Evolutionary conservation across 2,329 filamentous ascomycete genomes (phyloP), one percentile per base, ranked within the genome.

Genomic region (Achaetomium macrosporum): DNA sequence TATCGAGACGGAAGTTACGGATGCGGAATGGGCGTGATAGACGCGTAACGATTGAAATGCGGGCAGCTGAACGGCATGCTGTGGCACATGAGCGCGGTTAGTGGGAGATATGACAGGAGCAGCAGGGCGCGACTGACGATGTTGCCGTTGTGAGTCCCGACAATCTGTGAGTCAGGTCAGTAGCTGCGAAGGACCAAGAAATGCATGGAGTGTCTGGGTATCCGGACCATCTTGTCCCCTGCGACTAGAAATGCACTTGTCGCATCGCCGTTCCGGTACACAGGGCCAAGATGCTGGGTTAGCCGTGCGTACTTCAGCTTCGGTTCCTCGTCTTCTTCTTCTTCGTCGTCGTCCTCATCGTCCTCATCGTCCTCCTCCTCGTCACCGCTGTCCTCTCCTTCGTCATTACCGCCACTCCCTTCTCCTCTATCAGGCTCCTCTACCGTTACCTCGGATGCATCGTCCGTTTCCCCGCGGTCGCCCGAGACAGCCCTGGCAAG

Each of bases 91-190:
- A 30, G 7, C 6, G 12, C 9, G 17, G 47, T 57, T n/a, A 55
- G 35, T 48, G 37, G 25, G 35, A 50, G 58, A 73, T 67, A 71
- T 64, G 39, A 56, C n/a, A 36, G 16, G 15, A 6, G 2, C 15
- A 13, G 1, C 11, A 11, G 8, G n/a, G 15, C 9, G 13, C 1
- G 17, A 50, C 60, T 56, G 77, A 95, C 90, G 64, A 97, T 92
- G 65, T 93, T 96, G 63, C 93, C 93, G 72, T 95, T 96, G 69
- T 99, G 92, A 31, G 93, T 96, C 60, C 92, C 93, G 62, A 95
- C 77, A 57, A 96, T 86, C 88, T 92, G 59, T 54, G 55, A 55
- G 60, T 62, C 71, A 61, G 73, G 71, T 61, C 59, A 68, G 59
- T 47, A 49, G 17, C 9, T 35, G 42, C 41, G 30, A 13, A 10